A percentile compares a stretch with the other conserved stretches of the same genome.
phyloP scores from a whole-genome alignment of 805 yeast genomes.

The Kodamaea kakaduensis region DNA sequence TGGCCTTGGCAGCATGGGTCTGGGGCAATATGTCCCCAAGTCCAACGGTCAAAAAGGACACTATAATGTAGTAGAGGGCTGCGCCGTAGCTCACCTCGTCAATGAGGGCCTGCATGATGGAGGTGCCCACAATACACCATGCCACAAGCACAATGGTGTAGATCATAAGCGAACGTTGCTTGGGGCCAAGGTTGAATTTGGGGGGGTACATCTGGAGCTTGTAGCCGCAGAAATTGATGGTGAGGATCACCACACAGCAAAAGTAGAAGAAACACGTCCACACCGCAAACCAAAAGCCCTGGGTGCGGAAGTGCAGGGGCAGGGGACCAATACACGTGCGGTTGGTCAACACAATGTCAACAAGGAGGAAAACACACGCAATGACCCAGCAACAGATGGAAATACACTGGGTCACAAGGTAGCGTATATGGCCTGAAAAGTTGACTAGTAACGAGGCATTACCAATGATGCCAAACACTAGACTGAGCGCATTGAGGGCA shows the following conservation, averaged over 20 bases:
- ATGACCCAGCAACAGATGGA: constrained; percentile 62
- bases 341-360: constrained; percentile 41
- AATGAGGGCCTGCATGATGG: constrained; percentile 37
- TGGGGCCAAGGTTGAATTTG: constrained; percentile 57
- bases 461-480: constrained; percentile 62
- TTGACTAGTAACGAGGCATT: constrained; percentile 68
- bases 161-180: constrained; percentile 71
- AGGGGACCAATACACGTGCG: constrained; percentile 14
- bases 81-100: constrained; percentile 48
- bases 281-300: constrained; percentile 78
- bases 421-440: constrained; percentile 55
- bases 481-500: constrained; percentile 57
- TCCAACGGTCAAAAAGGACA: constrained; percentile 76
- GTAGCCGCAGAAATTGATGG: constrained; percentile 62
- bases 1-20: constrained; percentile 50
- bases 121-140: constrained; percentile 72
- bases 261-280: constrained; percentile 62
- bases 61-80: constrained; percentile 69
- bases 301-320: constrained; percentile 33
- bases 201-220: constrained; percentile 59
- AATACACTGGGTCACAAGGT: constrained; percentile 56
- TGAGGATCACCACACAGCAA: constrained; percentile 48
- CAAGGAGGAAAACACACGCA: constrained; percentile 53
- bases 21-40: constrained; percentile 68
- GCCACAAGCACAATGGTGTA: constrained; percentile 60